These are phyloP conservation scores for Entrophospora sp. DNA, from an alignment of 192 early-diverging fungal genomes.

Conservation along the genomic window DNA sequence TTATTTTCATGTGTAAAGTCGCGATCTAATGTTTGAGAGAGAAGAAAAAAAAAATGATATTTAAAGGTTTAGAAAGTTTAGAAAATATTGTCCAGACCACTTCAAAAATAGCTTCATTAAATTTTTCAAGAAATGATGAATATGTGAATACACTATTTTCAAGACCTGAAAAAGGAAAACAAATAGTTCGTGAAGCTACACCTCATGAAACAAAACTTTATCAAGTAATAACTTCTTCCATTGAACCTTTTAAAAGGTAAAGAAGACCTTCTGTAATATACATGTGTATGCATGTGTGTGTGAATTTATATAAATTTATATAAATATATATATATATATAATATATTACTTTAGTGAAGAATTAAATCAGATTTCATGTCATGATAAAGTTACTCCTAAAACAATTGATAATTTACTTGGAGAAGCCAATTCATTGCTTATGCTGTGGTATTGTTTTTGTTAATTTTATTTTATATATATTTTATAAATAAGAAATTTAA, in stretches of 20 bases:
- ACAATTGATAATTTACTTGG: no score
- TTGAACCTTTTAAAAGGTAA: no score
- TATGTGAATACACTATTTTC: not conserved
- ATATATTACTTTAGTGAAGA: no score
- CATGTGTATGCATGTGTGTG: no score
- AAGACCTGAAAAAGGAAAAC: not conserved
- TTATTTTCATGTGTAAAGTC: no score
- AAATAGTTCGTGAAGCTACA: conserved; percentile 4
- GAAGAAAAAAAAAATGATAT: no score
- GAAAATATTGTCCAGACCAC: conserved; percentile 8
- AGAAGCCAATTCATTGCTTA: no score
- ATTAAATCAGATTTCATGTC: no score
- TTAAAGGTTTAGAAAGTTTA: conserved; percentile 3
- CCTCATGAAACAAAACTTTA: conserved; percentile 16
- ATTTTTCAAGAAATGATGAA: conserved; percentile 2
- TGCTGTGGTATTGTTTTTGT: conserved; percentile 15
- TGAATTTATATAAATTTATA: no score
- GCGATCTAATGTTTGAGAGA: no score
- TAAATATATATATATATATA: no score
- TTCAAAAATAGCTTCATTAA: not conserved
- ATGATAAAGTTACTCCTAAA: no score
- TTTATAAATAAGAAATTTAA: not conserved
- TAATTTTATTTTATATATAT: not conserved
- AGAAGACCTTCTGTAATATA: not conserved
- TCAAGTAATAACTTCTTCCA: not conserved